Percentiles rank a stretch among this genome's conserved stretches.
Conservation (phyloP, 768 basidiomycete species). For the Chalciporus chontae region DNA sequence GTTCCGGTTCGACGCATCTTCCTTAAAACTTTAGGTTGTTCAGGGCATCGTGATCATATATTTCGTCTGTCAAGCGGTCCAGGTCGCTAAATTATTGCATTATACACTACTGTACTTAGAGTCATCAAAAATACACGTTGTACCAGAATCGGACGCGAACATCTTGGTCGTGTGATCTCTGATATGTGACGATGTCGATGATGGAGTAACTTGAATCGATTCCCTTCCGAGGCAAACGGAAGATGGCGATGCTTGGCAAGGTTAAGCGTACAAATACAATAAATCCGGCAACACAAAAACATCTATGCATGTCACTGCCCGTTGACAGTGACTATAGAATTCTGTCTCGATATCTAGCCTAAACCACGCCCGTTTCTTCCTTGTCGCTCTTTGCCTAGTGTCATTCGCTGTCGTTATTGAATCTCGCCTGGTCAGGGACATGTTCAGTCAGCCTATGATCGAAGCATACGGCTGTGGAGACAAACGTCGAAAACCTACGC, state of each 20-base stretch:
- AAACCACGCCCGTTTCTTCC: conserved; percentile 4
- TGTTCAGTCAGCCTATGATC: neutral
- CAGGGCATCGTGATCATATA: too few species aligned
- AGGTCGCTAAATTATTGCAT: too few species aligned
- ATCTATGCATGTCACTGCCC: neutral
- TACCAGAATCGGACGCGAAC: too few species aligned
- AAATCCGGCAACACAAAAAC: neutral
- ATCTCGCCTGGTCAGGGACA: conserved; percentile 8
- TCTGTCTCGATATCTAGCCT: conserved; percentile 5
- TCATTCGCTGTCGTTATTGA: conserved; percentile 2
- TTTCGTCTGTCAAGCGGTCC: too few species aligned
- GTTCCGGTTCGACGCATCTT: too few species aligned
- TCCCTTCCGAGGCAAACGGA: too few species aligned
- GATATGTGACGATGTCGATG: too few species aligned
- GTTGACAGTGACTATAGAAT: neutral
- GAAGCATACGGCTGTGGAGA: neutral
- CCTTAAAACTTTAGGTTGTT: too few species aligned
- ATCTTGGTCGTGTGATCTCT: too few species aligned
- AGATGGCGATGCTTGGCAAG: neutral
- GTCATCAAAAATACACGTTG: too few species aligned
- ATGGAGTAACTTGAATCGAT: too few species aligned
- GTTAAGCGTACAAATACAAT: neutral
- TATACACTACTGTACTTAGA: too few species aligned
- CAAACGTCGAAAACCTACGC: neutral
- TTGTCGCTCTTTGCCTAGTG: conserved; percentile 18